phyloP scores from a whole-genome alignment of 495 filamentous ascomycete genomes.

The Penicillium crystallinum region DNA sequence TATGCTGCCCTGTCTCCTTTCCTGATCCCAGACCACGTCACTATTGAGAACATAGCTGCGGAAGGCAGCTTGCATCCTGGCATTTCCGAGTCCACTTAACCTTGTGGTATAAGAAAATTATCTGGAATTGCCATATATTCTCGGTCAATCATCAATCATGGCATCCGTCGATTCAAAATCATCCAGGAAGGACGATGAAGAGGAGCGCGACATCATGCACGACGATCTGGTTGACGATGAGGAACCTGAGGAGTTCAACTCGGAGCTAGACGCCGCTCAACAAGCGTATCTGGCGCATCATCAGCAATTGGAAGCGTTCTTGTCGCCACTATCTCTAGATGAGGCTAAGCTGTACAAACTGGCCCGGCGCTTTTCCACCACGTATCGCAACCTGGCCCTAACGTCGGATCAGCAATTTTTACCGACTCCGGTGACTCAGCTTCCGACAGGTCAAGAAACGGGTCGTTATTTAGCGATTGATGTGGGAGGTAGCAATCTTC shows the following conservation, averaged over 20 bases:
- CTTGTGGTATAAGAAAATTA: background rate
- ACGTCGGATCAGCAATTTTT: conserved; percentile 68
- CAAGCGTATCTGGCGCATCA: conserved; percentile 29
- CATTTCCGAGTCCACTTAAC: background rate
- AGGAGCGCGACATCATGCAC: conserved; percentile 31
- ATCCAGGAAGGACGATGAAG: conserved; percentile 30
- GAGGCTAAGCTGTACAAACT: conserved; percentile 52
- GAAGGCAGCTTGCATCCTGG: conserved; percentile 6
- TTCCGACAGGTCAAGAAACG: conserved; percentile 57
- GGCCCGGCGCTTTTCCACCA: conserved; percentile 54
- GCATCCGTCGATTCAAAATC: conserved; percentile 24
- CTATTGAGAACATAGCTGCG: conserved; percentile 13
- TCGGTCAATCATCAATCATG: conserved; percentile 19
- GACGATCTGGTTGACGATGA: conserved; percentile 40
- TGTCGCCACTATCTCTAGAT: conserved; percentile 35
- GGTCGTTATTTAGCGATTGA: conserved; percentile 75
- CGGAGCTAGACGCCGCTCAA: conserved; percentile 30
- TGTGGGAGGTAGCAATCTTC: conserved; percentile 75
- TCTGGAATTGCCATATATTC: background rate
- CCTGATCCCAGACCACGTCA: conserved; percentile 17
- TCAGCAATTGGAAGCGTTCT: conserved; percentile 34
- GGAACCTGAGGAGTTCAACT: conserved; percentile 32
- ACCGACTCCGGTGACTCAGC: conserved; percentile 70
- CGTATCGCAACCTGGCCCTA: conserved; percentile 59
- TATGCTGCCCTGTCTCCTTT: conserved; percentile 12